Conservation (phyloP, 306 rosid species). For the Myrica gale region DNA sequence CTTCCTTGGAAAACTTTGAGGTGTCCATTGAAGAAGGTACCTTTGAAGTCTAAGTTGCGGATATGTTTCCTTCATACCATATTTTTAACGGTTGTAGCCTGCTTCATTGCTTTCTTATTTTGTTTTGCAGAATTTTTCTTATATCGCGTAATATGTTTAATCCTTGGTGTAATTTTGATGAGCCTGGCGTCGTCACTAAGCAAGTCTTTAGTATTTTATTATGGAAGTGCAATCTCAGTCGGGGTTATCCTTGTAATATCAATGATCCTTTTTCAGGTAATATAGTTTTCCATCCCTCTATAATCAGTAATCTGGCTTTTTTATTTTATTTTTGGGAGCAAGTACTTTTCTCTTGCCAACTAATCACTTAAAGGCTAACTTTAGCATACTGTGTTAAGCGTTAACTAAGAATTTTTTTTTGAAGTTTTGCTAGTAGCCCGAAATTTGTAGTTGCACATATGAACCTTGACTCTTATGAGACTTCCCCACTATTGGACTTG, state of each 20-base stretch:
- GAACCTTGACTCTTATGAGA: no score
- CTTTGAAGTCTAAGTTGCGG: slow-evolving; percentile 16
- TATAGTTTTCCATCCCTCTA: slow-evolving; percentile 18
- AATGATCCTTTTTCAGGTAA: slow-evolving; percentile 91
- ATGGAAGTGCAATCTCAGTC: slow-evolving; percentile 72
- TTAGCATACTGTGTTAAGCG: not conserved
- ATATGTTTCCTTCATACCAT: slow-evolving; percentile 12
- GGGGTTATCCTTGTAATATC: slow-evolving; percentile 78
- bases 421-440: not conserved
- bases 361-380: not conserved
- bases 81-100: slow-evolving; percentile 3
- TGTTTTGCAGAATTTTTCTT: slow-evolving; percentile 62
- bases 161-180: slow-evolving; percentile 62
- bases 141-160: slow-evolving; percentile 55
- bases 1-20: slow-evolving; percentile 61
- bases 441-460: not conserved
- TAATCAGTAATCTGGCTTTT: slow-evolving; percentile 2
- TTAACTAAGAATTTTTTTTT: no score
- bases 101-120: slow-evolving; percentile 9
- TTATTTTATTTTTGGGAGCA: not conserved
- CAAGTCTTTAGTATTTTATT: slow-evolving; percentile 74
- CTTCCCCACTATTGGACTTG: not conserved
- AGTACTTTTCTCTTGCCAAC: not conserved
- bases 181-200: slow-evolving; percentile 65
- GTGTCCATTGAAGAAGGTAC: slow-evolving; percentile 80